phyloP scores from a whole-genome alignment of 2,329 filamentous ascomycete genomes.

The Cytospora piceae region DNA sequence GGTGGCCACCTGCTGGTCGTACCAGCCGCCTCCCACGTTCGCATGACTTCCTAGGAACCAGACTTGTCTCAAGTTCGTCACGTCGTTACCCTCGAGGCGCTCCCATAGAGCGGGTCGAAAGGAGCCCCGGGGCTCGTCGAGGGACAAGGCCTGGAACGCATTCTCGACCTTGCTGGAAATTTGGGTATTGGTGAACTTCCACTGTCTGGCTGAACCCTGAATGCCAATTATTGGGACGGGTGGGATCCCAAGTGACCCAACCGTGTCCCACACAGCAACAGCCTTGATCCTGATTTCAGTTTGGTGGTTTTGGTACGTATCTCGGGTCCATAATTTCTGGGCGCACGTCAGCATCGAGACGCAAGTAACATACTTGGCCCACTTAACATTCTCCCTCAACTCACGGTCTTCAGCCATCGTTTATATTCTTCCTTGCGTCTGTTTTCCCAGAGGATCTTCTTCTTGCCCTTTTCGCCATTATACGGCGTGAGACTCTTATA shows the following conservation, averaged over 20 bases:
- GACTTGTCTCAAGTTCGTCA: slow-evolving; percentile 40
- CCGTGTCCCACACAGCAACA: slow-evolving; percentile 56
- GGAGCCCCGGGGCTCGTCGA: slow-evolving; percentile 51
- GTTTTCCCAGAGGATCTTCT: slow-evolving; percentile 41
- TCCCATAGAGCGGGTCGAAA: slow-evolving; percentile 51
- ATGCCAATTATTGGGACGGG: slow-evolving; percentile 44
- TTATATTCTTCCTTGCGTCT: slow-evolving; percentile 42
- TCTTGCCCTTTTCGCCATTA: slow-evolving; percentile 35
- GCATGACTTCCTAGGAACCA: slow-evolving; percentile 68
- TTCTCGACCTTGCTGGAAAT: slow-evolving; percentile 47
- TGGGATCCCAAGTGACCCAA: slow-evolving; percentile 50
- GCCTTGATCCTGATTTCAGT: slow-evolving; percentile 48
- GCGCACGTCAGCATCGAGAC: not conserved
- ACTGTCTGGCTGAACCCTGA: slow-evolving; percentile 43
- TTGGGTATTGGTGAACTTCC: slow-evolving; percentile 49
- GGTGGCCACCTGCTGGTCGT: slow-evolving; percentile 40
- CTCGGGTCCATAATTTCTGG: slow-evolving; percentile 41
- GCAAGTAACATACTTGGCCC: not conserved
- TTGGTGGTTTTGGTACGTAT: slow-evolving; percentile 40
- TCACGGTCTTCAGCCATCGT: slow-evolving; percentile 42
- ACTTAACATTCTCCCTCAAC: not conserved
- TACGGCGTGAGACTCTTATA: slow-evolving; percentile 34
- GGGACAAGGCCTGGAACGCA: slow-evolving; percentile 55
- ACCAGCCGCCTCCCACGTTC: slow-evolving; percentile 65
- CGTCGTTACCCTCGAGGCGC: slow-evolving; percentile 35